These are phyloP conservation scores for Monosporascus sp. DNA, from an alignment of 2,329 filamentous ascomycete genomes.

Conservation along the genomic window DNA sequence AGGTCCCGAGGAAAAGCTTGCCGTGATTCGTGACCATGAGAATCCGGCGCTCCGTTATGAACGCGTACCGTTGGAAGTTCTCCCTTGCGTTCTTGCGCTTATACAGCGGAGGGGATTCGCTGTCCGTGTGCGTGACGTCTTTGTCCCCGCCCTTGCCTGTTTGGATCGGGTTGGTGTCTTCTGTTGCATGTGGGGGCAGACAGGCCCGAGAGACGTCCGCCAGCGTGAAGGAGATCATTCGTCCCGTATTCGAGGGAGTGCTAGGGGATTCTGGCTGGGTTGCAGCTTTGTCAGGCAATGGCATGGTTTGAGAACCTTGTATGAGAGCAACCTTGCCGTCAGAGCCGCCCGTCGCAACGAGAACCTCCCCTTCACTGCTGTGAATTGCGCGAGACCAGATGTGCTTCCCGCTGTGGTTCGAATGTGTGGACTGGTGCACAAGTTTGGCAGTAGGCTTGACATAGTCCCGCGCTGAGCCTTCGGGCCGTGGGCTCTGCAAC, in stretches of 20 bases:
- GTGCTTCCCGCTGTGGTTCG: conserved; percentile 79
- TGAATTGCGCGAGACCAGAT: conserved; percentile 67
- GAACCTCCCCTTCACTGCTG: conserved; percentile 26
- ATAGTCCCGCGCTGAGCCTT: neutral
- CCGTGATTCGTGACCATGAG: conserved; percentile 58
- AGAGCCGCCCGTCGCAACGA: conserved; percentile 73
- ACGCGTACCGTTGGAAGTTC: conserved; percentile 57
- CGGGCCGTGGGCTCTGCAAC: conserved; percentile 1
- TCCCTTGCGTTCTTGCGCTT: conserved; percentile 33
- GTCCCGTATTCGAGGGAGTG: neutral
- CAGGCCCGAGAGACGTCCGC: neutral
- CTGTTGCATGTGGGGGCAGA: neutral
- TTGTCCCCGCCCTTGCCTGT: too few species aligned
- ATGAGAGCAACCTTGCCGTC: conserved; percentile 65
- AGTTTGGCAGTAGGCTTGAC: conserved; percentile 29
- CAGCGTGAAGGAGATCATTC: neutral
- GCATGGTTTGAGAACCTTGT: conserved; percentile 6
- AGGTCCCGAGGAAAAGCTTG: conserved; percentile 44
- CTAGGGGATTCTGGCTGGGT: neutral
- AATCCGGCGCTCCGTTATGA: conserved; percentile 47
- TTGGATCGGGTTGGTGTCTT: neutral
- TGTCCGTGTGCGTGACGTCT: too few species aligned
- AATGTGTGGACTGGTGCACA: conserved; percentile 48
- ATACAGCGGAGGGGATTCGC: neutral
- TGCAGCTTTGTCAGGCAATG: too few species aligned